Evolutionary conservation across 139 green algal species (phyloP), one percentile per base, ranked within the genome.

Genomic region (Astrephomene gubernaculifera): DNA sequence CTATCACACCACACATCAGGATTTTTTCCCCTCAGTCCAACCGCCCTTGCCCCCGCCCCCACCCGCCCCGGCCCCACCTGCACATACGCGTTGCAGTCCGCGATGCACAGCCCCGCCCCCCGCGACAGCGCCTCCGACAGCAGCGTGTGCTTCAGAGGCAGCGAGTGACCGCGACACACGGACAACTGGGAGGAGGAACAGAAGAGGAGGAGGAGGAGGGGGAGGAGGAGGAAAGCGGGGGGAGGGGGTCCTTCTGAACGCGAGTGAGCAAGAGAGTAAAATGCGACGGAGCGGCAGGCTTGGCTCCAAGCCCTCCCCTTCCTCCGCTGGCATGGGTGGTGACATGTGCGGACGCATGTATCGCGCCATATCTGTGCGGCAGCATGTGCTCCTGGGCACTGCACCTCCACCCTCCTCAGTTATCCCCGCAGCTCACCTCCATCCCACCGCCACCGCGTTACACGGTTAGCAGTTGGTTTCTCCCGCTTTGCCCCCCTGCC

Each of bases 41-140:
- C n/a, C n/a, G n/a, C n/a, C n/a, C n/a, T n/a, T n/a, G n/a, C n/a
- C n/a, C n/a, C n/a, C n/a, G n/a, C n/a, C n/a, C n/a, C n/a, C n/a
- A n/a, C n/a, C n/a, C n/a, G n/a, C n/a, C n/a, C n/a, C n/a, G n/a
- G n/a, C n/a, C 68, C 24, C 69, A 83, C 76, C 76, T 83, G 76
- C 76, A 83, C 76, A n/a, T 83, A 84, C 2, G 78, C 61, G 41
- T 84, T 84, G 43, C 78, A 84, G 78, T 84, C 78, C 27, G 78
- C 43, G 21, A 84, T 84, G 78, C 78, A 84, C 60, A 84, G 63
- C 41, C 78, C 78, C 5, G 63, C 54, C 22, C 61, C 78, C 78
- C 43, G 43, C 14, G 54, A 43, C 78, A 84, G 78, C 39, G 78
- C 78, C 78, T 84, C 78, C 8, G 63, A 54, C 60, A 84, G 64